Evolutionary conservation across 345 rosid genomes (phyloP).

Genomic region (Eucalyptus cloeziana): DNA sequence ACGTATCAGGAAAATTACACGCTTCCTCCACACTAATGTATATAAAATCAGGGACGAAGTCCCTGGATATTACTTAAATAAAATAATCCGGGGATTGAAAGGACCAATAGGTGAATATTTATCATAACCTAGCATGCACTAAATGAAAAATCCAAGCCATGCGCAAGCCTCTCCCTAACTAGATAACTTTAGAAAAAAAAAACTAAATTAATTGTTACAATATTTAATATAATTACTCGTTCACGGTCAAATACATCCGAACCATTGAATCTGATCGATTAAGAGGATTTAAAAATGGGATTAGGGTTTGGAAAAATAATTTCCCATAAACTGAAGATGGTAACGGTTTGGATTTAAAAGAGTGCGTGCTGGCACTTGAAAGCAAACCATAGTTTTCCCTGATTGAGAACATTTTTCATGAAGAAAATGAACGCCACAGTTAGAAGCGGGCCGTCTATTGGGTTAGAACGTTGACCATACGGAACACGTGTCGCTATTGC

Average conservation of each 20-base stretch:
- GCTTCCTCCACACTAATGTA: background rate
- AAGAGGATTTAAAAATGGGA: background rate
- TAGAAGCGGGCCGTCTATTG: background rate
- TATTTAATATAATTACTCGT: background rate
- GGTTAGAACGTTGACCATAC: background rate
- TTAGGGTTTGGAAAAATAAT: background rate
- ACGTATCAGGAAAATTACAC: background rate
- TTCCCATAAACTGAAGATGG: background rate
- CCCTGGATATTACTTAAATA: background rate
- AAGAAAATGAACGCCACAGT: background rate
- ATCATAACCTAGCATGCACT: background rate
- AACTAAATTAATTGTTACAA: background rate
- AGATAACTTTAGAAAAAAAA: background rate
- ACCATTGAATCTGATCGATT: background rate
- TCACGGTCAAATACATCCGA: background rate
- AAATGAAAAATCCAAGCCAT: background rate
- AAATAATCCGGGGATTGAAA: background rate
- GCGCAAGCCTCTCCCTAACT: background rate
- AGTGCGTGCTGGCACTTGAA: background rate
- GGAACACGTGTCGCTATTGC: background rate
- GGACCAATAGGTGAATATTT: background rate
- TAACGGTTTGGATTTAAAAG: background rate
- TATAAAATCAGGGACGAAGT: background rate
- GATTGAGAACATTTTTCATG: background rate
- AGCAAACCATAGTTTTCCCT: background rate